phyloP scores from a whole-genome alignment of 257 asterid genomes.

The Solanum verrucosum region DNA sequence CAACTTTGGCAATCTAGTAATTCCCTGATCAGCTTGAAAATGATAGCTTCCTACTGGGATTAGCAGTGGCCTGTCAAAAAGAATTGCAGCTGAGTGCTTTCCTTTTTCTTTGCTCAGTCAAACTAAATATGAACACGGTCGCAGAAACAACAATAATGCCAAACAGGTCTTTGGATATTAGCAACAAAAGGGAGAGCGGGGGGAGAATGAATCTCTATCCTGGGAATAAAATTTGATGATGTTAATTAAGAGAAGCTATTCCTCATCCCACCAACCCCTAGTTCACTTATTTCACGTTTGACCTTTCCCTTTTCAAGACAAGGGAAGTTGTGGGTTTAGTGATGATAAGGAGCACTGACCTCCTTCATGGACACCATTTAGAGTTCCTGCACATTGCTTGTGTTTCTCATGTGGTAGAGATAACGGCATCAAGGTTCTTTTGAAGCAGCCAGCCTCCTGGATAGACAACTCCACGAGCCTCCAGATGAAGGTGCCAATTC shows the following conservation, averaged over 20 bases:
- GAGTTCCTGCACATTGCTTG: neutral
- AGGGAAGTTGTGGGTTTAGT: neutral
- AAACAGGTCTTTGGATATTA: neutral
- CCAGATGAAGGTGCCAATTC: constrained; percentile 87
- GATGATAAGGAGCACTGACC: neutral
- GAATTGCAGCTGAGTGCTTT: neutral
- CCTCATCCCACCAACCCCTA: neutral
- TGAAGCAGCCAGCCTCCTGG: constrained; percentile 72
- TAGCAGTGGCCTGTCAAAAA: neutral
- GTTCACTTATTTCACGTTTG: neutral
- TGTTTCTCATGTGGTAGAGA: constrained; percentile 30
- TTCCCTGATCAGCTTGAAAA: constrained; percentile 1
- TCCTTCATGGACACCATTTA: neutral
- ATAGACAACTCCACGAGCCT: constrained; percentile 40
- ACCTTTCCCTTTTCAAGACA: neutral
- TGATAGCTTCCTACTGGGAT: neutral
- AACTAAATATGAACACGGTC: neutral
- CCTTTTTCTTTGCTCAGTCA: neutral
- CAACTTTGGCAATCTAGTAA: neutral
- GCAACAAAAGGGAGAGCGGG: neutral
- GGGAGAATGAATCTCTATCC: neutral
- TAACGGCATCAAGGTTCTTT: constrained; percentile 53
- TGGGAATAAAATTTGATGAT: neutral
- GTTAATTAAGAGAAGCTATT: neutral
- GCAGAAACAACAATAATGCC: neutral